A percentile compares a stretch with the other conserved stretches of the same genome.
These are phyloP conservation scores for Globomyces pollinis-pini DNA, from an alignment of 192 early-diverging fungal genomes.

Conservation along the genomic window DNA sequence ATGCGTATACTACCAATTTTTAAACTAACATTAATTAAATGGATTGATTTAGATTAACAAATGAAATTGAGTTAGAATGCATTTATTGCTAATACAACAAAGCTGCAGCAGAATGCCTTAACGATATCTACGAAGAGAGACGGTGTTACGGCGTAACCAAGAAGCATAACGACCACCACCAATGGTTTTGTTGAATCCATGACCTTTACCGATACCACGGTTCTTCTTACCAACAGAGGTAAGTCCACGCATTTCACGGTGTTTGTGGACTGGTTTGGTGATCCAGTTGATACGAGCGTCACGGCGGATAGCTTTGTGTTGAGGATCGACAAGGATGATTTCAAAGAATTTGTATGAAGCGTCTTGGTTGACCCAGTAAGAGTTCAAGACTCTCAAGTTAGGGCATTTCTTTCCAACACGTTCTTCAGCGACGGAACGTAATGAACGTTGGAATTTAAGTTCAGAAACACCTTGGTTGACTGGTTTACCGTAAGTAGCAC, in stretches of 20 bases:
- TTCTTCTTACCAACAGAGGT: slow-evolving; percentile 95
- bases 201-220: slow-evolving; percentile 95
- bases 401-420: slow-evolving; percentile 95
- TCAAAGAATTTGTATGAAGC: slow-evolving; percentile 99
- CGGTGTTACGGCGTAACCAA: slow-evolving; percentile 94
- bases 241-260: slow-evolving; percentile 95
- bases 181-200: slow-evolving; percentile 91
- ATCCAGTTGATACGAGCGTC: slow-evolving; percentile 99
- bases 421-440: slow-evolving; percentile 91
- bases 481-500: slow-evolving; percentile 98
- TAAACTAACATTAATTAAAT: too few species aligned
- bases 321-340: slow-evolving; percentile 96
- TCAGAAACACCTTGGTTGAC: slow-evolving; percentile 95
- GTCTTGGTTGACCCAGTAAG: slow-evolving; percentile 99
- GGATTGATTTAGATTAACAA: too few species aligned
- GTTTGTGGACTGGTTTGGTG: slow-evolving; percentile 95
- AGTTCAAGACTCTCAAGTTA: slow-evolving; percentile 98
- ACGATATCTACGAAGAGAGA: slow-evolving; percentile 89
- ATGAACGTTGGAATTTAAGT: slow-evolving; percentile 97
- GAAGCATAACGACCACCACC: slow-evolving; percentile 88
- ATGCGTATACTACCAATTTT: too few species aligned
- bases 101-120: slow-evolving; percentile 37
- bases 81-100: slow-evolving; percentile 7
- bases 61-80: too few species aligned
- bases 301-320: slow-evolving; percentile 97